phyloP scores from a whole-genome alignment of 2,329 filamentous ascomycete genomes.

The Karstenula rhodostoma region DNA sequence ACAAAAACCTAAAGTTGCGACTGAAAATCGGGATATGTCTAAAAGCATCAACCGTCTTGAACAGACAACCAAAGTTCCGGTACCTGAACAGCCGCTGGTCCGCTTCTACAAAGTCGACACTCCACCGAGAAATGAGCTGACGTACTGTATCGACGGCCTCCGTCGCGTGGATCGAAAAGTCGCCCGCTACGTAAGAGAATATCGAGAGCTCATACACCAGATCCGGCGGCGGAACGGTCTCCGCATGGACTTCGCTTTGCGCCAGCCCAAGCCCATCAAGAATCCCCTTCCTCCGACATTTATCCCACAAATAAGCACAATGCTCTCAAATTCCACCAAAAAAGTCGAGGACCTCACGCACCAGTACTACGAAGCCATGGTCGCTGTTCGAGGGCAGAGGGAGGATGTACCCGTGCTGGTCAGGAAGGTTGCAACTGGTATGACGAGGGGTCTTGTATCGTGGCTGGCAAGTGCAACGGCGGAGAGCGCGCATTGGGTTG shows the following conservation, averaged over 20 bases:
- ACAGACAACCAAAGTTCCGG: background rate
- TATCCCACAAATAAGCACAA: background rate
- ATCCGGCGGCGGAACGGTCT: conserved; percentile 3
- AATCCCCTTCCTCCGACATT: background rate
- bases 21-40: background rate
- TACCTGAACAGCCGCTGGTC: background rate
- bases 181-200: conserved; percentile 1
- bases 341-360: too few relatives aligned
- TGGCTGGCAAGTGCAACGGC: background rate
- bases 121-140: background rate
- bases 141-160: conserved; percentile 1
- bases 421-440: background rate
- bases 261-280: background rate
- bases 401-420: background rate
- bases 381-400: background rate
- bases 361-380: background rate
- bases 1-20: background rate
- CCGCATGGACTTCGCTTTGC: conserved; percentile 1
- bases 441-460: background rate
- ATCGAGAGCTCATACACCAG: conserved; percentile 6
- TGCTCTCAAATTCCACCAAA: background rate
- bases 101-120: conserved; percentile 3
- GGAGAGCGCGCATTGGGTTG: background rate
- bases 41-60: background rate
- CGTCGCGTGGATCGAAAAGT: conserved; percentile 1